Percentiles rank a stretch among this genome's conserved stretches.
Conservation (phyloP, 1,284 basidiomycete genomes). For the Naganishia liquefaciens region DNA sequence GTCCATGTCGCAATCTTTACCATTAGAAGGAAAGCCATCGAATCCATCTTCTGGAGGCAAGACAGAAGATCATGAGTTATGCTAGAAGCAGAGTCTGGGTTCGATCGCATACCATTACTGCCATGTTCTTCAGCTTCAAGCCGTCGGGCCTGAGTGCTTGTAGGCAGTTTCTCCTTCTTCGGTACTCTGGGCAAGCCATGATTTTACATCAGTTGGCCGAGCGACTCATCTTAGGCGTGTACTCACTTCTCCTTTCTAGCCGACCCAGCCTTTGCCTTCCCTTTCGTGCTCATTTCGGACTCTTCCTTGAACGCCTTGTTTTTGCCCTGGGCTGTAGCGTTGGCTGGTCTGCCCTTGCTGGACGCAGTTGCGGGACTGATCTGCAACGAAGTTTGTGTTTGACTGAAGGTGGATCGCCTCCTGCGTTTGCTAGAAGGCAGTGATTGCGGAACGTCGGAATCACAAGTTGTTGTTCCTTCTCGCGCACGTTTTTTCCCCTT, state of each 20-base stretch:
- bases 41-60: not conserved
- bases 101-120: conserved; percentile 1
- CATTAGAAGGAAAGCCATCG: conserved; percentile 6
- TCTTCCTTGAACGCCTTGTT: not conserved
- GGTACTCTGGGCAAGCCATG: not conserved
- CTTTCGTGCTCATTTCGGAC: conserved; percentile 24
- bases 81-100: too few species aligned
- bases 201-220: too few species aligned
- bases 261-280: conserved; percentile 30
- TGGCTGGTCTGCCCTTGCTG: not conserved
- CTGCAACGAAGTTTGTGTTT: not conserved
- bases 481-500: conserved; percentile 36
- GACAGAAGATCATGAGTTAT: not conserved
- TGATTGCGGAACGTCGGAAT: conserved; percentile 15
- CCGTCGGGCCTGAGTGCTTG: not conserved
- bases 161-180: conserved; percentile 22
- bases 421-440: conserved; percentile 24
- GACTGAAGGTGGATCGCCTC: conserved; percentile 8
- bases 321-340: conserved; percentile 17
- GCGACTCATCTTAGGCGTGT: too few species aligned
- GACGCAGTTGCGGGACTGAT: not conserved
- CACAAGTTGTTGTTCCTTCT: conserved; percentile 5
- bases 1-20: conserved; percentile 21
- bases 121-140: not conserved
- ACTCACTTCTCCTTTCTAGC: conserved; percentile 30